Evolutionary conservation across 2,329 filamentous ascomycete genomes (phyloP), one percentile per base, ranked within the genome.

Genomic region (Aspergillus pseudoviridinutans): DNA sequence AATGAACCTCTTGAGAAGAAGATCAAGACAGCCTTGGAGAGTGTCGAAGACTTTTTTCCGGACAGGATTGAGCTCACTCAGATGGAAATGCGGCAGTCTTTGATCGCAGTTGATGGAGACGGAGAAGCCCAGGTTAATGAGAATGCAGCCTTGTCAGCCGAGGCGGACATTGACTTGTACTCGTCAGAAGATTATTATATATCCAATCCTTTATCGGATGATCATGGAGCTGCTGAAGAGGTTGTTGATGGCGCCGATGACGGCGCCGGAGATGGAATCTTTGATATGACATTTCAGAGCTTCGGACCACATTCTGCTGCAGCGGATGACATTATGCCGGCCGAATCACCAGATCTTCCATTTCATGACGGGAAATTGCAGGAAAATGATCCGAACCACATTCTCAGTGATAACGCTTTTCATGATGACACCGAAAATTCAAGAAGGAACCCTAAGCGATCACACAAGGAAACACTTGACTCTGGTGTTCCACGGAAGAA

Each of bases 21-120:
- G 3, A 78, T 97, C n/a, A 88, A 87, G 64, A 96, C 93, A 1
- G 84, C 86, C 1, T 74, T 96, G 42, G 85, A 96, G 67, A 92
- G 93, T 53, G 87, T 97, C 0, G 88, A 92, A 69, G 93, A 97
- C 69, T 79, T 99, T 17, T 96, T 89, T 69, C 88, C 90, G 0
- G 81, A 84, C 22, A 89, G 85, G 50, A 73, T 92, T 24, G 69
- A 64, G 38, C 54, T 63, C 14, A 64, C 64, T 5, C 65, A 61
- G 49, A 38, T 68, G 35, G 59, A 71, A 51, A 51, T 57, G 17
- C 55, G 55, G 25, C 59, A 50, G 49, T 49, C 54, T 22, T 54
- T 57, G 47, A 55, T 49, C 59, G 22, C 58, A 25, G 50, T 57
- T 58, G 47, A 55, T 42, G 54, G 55, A 1, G 41, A 44, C n/a